phyloP scores from a whole-genome alignment of 2,329 filamentous ascomycete genomes.

The Fusarium goolgardi region DNA sequence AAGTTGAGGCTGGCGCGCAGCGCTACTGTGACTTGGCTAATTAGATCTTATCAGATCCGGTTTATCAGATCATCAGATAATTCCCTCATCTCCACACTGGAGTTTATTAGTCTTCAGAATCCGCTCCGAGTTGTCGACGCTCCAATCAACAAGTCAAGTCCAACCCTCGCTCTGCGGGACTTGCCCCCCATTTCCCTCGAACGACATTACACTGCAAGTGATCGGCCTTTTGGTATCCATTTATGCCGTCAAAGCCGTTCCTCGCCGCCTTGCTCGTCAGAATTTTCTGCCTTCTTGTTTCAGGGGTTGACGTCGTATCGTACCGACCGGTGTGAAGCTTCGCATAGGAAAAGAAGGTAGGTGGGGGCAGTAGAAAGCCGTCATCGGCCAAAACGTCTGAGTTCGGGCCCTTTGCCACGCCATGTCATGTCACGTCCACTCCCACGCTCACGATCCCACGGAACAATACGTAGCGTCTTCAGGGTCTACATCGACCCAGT shows the following conservation, averaged over 20 bases:
- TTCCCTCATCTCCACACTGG: slow-evolving; percentile 54
- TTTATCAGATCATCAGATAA: slow-evolving; percentile 70
- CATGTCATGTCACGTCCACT: slow-evolving; percentile 5
- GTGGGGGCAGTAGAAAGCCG: slow-evolving; percentile 30
- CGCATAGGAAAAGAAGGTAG: neutral
- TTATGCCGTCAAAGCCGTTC: slow-evolving; percentile 26
- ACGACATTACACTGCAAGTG: slow-evolving; percentile 24
- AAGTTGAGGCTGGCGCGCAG: slow-evolving; percentile 35
- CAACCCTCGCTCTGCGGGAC: slow-evolving; percentile 27
- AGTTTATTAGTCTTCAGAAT: slow-evolving; percentile 18
- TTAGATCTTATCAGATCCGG: slow-evolving; percentile 57
- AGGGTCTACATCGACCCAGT: slow-evolving; percentile 30
- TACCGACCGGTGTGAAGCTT: slow-evolving; percentile 23
- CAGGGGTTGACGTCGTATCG: slow-evolving; percentile 21
- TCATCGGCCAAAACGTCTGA: slow-evolving; percentile 37
- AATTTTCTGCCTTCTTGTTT: slow-evolving; percentile 18
- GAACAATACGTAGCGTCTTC: slow-evolving; percentile 30
- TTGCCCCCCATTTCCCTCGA: slow-evolving; percentile 25
- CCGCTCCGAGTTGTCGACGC: slow-evolving; percentile 14
- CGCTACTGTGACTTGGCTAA: slow-evolving; percentile 40
- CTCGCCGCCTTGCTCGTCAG: slow-evolving; percentile 23
- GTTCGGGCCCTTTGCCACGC: slow-evolving; percentile 14
- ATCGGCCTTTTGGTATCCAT: slow-evolving; percentile 36
- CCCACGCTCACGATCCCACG: slow-evolving; percentile 15
- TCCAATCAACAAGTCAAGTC: slow-evolving; percentile 29